phyloP scores from a whole-genome alignment of 2,329 filamentous ascomycete genomes.

The Cordyceps cateniannulata region DNA sequence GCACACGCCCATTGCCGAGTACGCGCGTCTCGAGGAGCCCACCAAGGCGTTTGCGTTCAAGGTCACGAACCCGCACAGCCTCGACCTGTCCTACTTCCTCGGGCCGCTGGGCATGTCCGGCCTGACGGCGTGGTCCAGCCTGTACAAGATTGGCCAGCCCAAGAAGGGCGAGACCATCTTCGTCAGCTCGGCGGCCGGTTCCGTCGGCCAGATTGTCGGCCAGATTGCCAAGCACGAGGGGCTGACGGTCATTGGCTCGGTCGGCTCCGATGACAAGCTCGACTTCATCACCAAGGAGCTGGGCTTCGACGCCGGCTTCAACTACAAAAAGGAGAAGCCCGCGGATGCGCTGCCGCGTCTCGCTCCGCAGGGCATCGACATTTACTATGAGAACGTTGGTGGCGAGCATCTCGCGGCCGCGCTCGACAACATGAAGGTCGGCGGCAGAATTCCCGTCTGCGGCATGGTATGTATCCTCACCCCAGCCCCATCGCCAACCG shows the following conservation, averaged over 20 bases:
- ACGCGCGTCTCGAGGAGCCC: slow-evolving; percentile 48
- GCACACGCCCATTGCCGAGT: slow-evolving; percentile 59
- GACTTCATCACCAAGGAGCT: slow-evolving; percentile 52
- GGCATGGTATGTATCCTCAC: slow-evolving; percentile 52
- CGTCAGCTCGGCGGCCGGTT: slow-evolving; percentile 71
- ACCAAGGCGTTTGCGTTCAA: slow-evolving; percentile 38
- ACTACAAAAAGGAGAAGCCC: slow-evolving; percentile 80
- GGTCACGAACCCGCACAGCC: slow-evolving; percentile 62
- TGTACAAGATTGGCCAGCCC: slow-evolving; percentile 58
- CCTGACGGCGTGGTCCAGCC: slow-evolving; percentile 63
- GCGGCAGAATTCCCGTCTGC: slow-evolving; percentile 59
- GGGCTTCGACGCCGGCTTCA: slow-evolving; percentile 60
- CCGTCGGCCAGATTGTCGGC: slow-evolving; percentile 76
- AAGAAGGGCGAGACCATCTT: slow-evolving; percentile 70
- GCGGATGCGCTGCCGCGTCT: slow-evolving; percentile 61
- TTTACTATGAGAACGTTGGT: slow-evolving; percentile 50
- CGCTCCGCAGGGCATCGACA: slow-evolving; percentile 72
- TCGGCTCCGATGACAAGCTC: slow-evolving; percentile 73
- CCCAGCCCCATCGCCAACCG: no score
- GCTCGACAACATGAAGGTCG: slow-evolving; percentile 44
- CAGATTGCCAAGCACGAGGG: slow-evolving; percentile 80
- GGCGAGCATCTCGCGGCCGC: slow-evolving; percentile 45
- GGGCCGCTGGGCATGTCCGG: slow-evolving; percentile 60
- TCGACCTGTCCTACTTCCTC: slow-evolving; percentile 62
- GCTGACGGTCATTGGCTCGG: slow-evolving; percentile 70